Conservation (phyloP, 2,329 filamentous ascomycete species). For the Mariannaea sp. region DNA sequence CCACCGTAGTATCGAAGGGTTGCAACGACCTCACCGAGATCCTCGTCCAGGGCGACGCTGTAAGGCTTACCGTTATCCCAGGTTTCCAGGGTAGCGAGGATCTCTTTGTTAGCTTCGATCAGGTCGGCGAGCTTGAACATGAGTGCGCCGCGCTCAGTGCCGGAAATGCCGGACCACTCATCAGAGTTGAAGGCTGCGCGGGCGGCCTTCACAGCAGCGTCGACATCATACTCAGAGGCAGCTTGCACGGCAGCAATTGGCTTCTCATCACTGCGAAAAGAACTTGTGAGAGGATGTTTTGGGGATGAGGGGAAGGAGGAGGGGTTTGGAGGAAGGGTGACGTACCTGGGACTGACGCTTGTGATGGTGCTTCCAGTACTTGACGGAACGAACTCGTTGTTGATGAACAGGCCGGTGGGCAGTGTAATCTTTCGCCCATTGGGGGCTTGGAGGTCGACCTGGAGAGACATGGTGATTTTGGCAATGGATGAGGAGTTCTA, state of each 20-base stretch:
- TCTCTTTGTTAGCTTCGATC: slow-evolving; percentile 63
- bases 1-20: slow-evolving; percentile 69
- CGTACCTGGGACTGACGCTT: slow-evolving; percentile 55
- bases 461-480: slow-evolving; percentile 15
- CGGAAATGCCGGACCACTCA: slow-evolving; percentile 47
- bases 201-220: slow-evolving; percentile 48
- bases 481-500: neutral
- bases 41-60: slow-evolving; percentile 63
- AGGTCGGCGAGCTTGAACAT: slow-evolving; percentile 73
- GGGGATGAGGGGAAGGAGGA: neutral
- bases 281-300: neutral
- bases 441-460: slow-evolving; percentile 66
- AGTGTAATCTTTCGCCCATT: slow-evolving; percentile 69
- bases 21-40: slow-evolving; percentile 52
- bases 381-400: slow-evolving; percentile 71
- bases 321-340: neutral
- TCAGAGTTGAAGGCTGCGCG: slow-evolving; percentile 59
- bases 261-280: slow-evolving; percentile 12
- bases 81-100: slow-evolving; percentile 61
- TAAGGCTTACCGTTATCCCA: slow-evolving; percentile 78
- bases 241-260: slow-evolving; percentile 24
- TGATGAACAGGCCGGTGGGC: slow-evolving; percentile 72
- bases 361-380: slow-evolving; percentile 59
- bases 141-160: slow-evolving; percentile 67
- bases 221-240: slow-evolving; percentile 32